A percentile compares a stretch with the other conserved stretches of the same genome.
phyloP scores from a whole-genome alignment of 345 rosid species.

The Salix dunnii region DNA sequence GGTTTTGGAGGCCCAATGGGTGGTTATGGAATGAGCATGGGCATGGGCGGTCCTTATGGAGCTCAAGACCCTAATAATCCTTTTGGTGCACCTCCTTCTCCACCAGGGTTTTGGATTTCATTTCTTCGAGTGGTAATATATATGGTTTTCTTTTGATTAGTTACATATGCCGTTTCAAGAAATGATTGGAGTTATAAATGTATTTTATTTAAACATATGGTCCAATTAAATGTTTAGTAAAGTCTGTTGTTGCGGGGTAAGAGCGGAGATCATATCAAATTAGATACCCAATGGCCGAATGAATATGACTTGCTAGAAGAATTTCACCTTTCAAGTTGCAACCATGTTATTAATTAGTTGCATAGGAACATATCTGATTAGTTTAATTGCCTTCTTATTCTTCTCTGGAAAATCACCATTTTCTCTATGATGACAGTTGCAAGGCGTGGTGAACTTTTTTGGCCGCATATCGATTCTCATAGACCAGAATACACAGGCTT shows the following conservation, averaged over 20 bases:
- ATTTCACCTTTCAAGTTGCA: background rate
- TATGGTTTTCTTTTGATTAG: background rate
- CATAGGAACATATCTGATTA: background rate
- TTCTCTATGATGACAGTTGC: slow-evolving; percentile 55
- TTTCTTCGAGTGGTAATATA: slow-evolving; percentile 10
- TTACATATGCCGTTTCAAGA: background rate
- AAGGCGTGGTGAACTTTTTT: slow-evolving; percentile 73
- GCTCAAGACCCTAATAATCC: slow-evolving; percentile 18
- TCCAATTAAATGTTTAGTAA: background rate
- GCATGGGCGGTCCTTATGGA: slow-evolving; percentile 16
- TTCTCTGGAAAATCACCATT: background rate
- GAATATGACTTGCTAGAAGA: too few species aligned
- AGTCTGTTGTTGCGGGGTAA: background rate
- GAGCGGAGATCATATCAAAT: background rate
- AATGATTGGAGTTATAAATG: background rate
- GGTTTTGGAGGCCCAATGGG: slow-evolving; percentile 17
- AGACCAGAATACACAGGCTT: slow-evolving; percentile 87
- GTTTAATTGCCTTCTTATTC: background rate
- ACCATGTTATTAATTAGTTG: background rate
- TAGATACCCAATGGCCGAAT: background rate
- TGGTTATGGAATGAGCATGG: slow-evolving; percentile 19
- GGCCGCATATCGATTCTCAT: slow-evolving; percentile 77
- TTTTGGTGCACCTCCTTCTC: slow-evolving; percentile 15
- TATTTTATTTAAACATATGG: background rate
- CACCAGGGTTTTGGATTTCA: slow-evolving; percentile 23